These are phyloP conservation scores for Wickerhamiella kurtzmanii DNA, from an alignment of 805 yeast species.

Conservation along the genomic window DNA sequence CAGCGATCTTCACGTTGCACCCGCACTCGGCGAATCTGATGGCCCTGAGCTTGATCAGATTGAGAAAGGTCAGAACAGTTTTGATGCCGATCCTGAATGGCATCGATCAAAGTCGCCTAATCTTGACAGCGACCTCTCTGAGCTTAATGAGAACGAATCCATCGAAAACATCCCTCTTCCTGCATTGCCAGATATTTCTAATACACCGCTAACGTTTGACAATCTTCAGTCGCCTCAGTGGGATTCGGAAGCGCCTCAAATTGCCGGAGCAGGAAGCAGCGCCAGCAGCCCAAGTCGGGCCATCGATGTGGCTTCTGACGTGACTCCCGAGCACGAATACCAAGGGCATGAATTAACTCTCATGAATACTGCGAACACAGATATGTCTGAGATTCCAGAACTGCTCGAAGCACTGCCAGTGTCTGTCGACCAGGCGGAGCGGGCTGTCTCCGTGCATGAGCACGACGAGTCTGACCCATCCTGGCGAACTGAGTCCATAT, in stretches of 20 bases:
- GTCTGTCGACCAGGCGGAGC: background rate
- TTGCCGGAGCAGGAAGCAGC: too few relatives aligned
- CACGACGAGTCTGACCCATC: background rate
- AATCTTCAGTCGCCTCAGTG: background rate
- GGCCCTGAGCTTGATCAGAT: background rate
- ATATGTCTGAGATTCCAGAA: background rate
- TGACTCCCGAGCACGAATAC: background rate
- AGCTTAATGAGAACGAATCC: constrained; percentile 2
- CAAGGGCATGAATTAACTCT: background rate
- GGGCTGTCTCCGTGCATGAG: background rate
- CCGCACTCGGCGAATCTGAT: background rate
- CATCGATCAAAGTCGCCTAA: constrained; percentile 3
- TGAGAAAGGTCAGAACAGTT: background rate
- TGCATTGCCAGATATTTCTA: background rate
- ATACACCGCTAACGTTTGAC: background rate
- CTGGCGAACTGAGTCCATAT: background rate
- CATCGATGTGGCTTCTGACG: background rate
- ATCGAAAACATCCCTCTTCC: background rate
- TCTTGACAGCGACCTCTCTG: constrained; percentile 15
- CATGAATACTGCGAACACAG: background rate
- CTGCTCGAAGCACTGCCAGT: background rate
- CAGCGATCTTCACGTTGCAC: background rate
- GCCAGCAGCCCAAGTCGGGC: too few relatives aligned
- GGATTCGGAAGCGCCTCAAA: too few relatives aligned
- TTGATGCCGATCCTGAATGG: background rate